Base-by-base conservation (phyloP, 2,329 filamentous ascomycete genomes). In the Exophiala aquamarina region DNA sequence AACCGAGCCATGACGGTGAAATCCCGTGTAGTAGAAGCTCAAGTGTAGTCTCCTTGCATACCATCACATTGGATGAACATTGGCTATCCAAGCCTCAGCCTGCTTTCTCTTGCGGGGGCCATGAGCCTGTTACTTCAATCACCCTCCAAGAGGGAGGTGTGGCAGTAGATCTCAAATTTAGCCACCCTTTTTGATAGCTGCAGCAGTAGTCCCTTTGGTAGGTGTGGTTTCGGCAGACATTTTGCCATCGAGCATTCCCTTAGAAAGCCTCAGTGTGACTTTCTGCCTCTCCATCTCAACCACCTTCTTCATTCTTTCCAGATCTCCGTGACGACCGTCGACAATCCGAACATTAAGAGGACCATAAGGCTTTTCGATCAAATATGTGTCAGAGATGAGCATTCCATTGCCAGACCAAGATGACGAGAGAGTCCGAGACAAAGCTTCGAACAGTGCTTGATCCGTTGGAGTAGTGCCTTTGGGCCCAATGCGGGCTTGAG, bases 381-480 rank as follows among this genome's bases (percentile, higher is more conserved):
- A 68, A 44, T 83, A 80, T 3, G 76, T 72, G 56, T 84, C 80
- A 42, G 77, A 78, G 38, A 83, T 76, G 44, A 84, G 71, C 53
- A 85, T 84, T 41, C 72, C 72, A 26, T 71, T 68, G 14, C 75
- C 76, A 55, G 79, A 73, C 81, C 81, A 85, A 50, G 78, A 72
- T 20, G 77, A 74, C 8, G 79, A 79, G 61, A 80, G 82, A 64
- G 79, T 80, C 57, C 78, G 74, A 51, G 73, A 75, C 44, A 85
- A 72, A 9, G 76, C 73, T 67, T 84, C 80, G 57, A 81, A 85
- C 13, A 85, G 68, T 44, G 82, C 80, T 64, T 85, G 82, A 19
- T 76, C 81, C 54, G 83, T 80, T 29, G 70, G 73, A 29, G 72
- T 78, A 6, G 84, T 81, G 8, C 79, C 80, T 63, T 79, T 82